Evolutionary conservation across 2,329 filamentous ascomycete genomes (phyloP).

Genomic region (Pseudogymnoascus sp.): DNA sequence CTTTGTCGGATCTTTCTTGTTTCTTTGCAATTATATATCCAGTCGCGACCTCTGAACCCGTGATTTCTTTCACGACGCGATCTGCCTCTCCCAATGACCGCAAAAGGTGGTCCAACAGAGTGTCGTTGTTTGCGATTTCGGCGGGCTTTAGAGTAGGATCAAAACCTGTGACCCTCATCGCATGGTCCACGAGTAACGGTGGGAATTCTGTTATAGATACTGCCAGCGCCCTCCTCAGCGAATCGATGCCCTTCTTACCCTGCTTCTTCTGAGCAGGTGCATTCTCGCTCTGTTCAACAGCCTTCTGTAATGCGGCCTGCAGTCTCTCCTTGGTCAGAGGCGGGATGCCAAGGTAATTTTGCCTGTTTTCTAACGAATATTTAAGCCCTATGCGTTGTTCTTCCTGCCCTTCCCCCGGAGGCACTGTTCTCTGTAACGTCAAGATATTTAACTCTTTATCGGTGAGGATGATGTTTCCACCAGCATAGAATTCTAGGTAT

Average conservation of each 20-base stretch:
- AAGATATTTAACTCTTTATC: slow-evolving; percentile 77
- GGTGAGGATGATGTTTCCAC: slow-evolving; percentile 89
- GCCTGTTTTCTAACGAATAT: slow-evolving; percentile 73
- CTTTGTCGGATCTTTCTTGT: slow-evolving; percentile 25
- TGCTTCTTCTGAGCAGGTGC: slow-evolving; percentile 53
- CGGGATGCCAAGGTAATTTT: slow-evolving; percentile 73
- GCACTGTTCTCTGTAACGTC: slow-evolving; percentile 69
- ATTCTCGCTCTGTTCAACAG: slow-evolving; percentile 49
- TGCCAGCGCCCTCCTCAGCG: slow-evolving; percentile 70
- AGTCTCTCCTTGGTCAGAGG: slow-evolving; percentile 67
- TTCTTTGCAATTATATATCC: slow-evolving; percentile 85
- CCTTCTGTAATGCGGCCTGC: slow-evolving; percentile 57
- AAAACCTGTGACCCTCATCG: slow-evolving; percentile 60
- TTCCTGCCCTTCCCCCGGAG: slow-evolving; percentile 76
- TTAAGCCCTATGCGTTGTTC: slow-evolving; percentile 67
- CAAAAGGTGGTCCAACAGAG: slow-evolving; percentile 58
- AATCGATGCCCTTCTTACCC: slow-evolving; percentile 60
- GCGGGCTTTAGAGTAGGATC: slow-evolving; percentile 60
- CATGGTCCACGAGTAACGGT: slow-evolving; percentile 80
- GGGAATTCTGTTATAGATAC: slow-evolving; percentile 82
- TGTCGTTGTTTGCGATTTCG: slow-evolving; percentile 60
- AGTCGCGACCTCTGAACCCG: slow-evolving; percentile 53
- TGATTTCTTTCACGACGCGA: slow-evolving; percentile 60
- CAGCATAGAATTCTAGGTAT: slow-evolving; percentile 93
- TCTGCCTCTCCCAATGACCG: slow-evolving; percentile 62